phyloP scores from a whole-genome alignment of 2,329 filamentous ascomycete genomes.

The Exophiala bonariae region DNA sequence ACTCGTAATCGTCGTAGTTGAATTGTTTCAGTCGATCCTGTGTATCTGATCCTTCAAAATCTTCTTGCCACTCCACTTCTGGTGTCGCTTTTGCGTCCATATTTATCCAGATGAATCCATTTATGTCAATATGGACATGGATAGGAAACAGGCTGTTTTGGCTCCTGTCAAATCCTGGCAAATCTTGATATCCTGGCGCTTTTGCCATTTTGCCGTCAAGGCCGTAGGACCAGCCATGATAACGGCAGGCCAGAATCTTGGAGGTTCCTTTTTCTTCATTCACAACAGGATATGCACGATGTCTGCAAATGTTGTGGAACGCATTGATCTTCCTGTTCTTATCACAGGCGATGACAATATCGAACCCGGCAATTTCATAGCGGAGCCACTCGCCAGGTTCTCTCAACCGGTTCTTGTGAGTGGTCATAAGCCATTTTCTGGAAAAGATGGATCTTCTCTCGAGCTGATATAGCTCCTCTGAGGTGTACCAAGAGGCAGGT shows the following conservation, averaged over 20 bases:
- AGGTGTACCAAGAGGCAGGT: constrained; percentile 53
- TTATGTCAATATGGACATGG: constrained; percentile 15
- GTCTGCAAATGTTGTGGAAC: constrained; percentile 65
- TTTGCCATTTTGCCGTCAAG: constrained; percentile 60
- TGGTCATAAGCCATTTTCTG: constrained; percentile 43
- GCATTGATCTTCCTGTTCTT: constrained; percentile 54
- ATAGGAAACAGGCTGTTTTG: constrained; percentile 53
- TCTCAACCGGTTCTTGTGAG: constrained; percentile 45
- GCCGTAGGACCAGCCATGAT: constrained; percentile 65
- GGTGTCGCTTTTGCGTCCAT: constrained; percentile 13
- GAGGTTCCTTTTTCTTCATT: constrained; percentile 20
- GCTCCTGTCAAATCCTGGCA: constrained; percentile 57
- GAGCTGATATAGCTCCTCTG: constrained; percentile 45
- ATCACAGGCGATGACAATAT: constrained; percentile 55
- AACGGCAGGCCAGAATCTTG: constrained; percentile 57
- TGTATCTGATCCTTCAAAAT: constrained; percentile 36
- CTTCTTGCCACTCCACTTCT: constrained; percentile 16
- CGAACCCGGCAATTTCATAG: constrained; percentile 45
- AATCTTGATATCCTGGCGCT: constrained; percentile 58
- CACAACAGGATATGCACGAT: constrained; percentile 58
- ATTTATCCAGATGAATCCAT: constrained; percentile 22
- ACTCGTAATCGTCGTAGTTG: constrained; percentile 54
- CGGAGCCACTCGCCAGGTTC: constrained; percentile 48
- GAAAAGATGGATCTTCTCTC: constrained; percentile 52
- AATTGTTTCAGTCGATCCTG: constrained; percentile 50